Percentiles rank a stretch among this genome's conserved stretches.
Conservation (phyloP, 2,329 filamentous ascomycete species). For the Thelonectria blattea region DNA sequence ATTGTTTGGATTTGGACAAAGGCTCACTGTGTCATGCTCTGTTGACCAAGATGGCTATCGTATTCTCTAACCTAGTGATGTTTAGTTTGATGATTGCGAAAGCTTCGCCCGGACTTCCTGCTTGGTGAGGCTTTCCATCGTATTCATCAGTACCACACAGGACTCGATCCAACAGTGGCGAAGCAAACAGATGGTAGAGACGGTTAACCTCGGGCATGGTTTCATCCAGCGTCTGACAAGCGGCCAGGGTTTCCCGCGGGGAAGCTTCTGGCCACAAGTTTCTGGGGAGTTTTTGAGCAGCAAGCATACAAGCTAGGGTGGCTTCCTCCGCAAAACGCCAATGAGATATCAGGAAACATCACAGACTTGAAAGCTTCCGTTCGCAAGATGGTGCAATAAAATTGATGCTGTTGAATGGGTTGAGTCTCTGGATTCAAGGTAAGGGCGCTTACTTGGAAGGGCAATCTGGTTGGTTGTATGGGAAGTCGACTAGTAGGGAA, state of each 20-base stretch:
- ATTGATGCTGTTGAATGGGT: too few relatives aligned
- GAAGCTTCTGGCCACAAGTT: neutral
- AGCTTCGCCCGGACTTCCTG: neutral
- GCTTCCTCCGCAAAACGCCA: neutral
- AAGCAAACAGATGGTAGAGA: neutral
- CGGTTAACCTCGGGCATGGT: neutral
- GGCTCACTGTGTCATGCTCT: too few relatives aligned
- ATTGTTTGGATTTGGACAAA: too few relatives aligned
- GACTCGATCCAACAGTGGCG: neutral
- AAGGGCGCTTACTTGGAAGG: too few relatives aligned
- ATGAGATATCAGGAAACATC: conserved; percentile 1
- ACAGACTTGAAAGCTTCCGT: neutral
- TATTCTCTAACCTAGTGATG: too few relatives aligned
- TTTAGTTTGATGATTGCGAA: neutral
- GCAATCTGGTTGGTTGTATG: too few relatives aligned
- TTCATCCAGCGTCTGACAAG: neutral
- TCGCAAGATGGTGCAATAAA: neutral
- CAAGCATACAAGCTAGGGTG: neutral
- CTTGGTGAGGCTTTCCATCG: neutral
- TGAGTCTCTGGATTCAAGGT: too few relatives aligned
- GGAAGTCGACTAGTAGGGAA: too few relatives aligned
- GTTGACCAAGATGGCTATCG: too few relatives aligned
- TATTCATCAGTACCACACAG: neutral
- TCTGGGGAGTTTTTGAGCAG: conserved; percentile 8
- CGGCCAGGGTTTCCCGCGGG: neutral